Evolutionary conservation across 345 rosid genomes (phyloP), one percentile per base, ranked within the genome.

Genomic region (Gossypium arboreum): DNA sequence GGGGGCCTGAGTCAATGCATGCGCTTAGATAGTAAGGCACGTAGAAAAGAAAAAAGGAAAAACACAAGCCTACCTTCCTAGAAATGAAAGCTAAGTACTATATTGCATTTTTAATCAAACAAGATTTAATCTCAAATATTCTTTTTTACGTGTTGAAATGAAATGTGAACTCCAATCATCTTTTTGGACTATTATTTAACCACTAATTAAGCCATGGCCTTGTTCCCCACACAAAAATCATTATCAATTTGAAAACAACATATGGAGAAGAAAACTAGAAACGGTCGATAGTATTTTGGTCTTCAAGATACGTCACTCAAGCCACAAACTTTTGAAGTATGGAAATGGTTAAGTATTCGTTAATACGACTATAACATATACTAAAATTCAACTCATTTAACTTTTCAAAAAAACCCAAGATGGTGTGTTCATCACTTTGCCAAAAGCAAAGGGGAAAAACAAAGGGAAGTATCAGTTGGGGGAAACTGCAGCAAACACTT

Each of bases 381-480:
- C 41, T 34, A 34, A 34, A 34, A 34, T 34, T 34, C 41, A 34
- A 34, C 41, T 34, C 41, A 5, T 34, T 34, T 34, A 34, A 34
- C 39, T 34, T 34, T 34, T 34, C 39, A 34, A 34, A 34, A 34
- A 34, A 34, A 34, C 6, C 39, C 39, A 5, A 34, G 41, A 5
- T 34, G 41, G 41, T 34, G 41, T 34, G 41, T 34, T 45, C 50
- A 58, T 79, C 76, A 59, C 78, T 75, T 56, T 71, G 64, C 72
- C 79, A 63, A 76, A 68, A 66, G 77, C 61, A 27, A 68, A 75
- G n/a, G 41, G 39, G 39, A 51, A 27, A 67, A 63, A 62, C 29
- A 54, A 74, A 52, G 71, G 43, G 77, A 48, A 80, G 79, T 68
- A 56, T 77, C 64, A 56, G 84, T 75, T 79, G 72, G 41, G 41